These are phyloP conservation scores for Raphanus raphanistrum DNA, from an alignment of 345 rosid genomes.

Conservation along the genomic window DNA sequence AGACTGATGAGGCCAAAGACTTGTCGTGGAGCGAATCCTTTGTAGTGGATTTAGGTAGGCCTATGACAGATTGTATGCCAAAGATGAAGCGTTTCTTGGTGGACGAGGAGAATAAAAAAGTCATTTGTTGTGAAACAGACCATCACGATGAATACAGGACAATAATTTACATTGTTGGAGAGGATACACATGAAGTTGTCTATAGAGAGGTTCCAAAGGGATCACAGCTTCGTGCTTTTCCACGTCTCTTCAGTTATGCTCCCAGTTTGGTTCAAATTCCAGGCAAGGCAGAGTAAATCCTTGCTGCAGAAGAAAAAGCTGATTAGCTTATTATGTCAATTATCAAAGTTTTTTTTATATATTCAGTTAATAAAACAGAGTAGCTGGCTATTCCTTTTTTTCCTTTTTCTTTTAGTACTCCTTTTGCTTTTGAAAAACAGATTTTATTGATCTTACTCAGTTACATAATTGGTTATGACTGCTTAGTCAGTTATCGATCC, in stretches of 20 bases:
- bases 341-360: neutral
- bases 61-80: neutral
- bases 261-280: slow-evolving; percentile 2
- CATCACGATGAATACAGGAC: too few species aligned
- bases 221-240: neutral
- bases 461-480: too few species aligned
- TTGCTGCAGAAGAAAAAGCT: neutral
- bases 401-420: neutral
- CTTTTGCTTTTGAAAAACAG: neutral
- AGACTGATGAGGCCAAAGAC: neutral
- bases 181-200: neutral
- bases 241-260: neutral
- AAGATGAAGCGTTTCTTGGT: neutral
- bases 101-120: slow-evolving; percentile 1
- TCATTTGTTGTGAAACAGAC: neutral
- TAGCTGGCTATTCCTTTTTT: neutral
- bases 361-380: neutral
- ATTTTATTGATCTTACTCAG: neutral
- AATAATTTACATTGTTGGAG: neutral
- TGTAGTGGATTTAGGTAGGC: neutral
- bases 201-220: neutral
- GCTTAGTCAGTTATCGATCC: neutral
- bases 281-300: neutral
- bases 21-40: neutral
- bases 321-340: neutral